Base-by-base conservation (phyloP, 164 flowering plant genomes). In the Houttuynia cordata region DNA sequence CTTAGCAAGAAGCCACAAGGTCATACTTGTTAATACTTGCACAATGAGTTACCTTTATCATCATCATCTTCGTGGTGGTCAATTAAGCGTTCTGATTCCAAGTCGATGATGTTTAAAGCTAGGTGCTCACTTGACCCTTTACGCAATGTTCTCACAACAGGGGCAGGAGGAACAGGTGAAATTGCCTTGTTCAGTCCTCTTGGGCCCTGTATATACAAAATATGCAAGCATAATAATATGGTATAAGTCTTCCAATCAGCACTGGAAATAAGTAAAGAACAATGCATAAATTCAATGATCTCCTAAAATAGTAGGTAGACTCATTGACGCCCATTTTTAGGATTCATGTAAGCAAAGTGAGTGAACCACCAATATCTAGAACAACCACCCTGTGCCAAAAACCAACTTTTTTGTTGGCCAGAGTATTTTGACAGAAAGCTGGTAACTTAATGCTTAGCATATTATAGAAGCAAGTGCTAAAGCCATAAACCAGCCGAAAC, bases 111-210 rank as follows among this genome's bases (percentile, higher is more conserved):
- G 57, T 90, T 76, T 17, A 45, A 45, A 51, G 85, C 84, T 60
- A 93, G 90, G 66, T 90, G 94, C 55, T 93, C 99, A 53, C 80
- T 77, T 63, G 97, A 90, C 64, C 94, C 92, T 62, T 93, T 93
- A 45, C 87, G 72, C 82, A 86, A 64, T 21, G 83, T 76, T 71
- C 97, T 76, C 73, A 72, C 76, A 58, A 72, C 75, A 58, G 87
- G 96, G 64, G 91, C 86, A 67, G 93, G 80, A 55, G 84, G 70
- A 4, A 88, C 74, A 18, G 69, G 82, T 58, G 84, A 67, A 45
- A 45, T 10, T 45, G 49, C 14, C 49, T 45, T 45, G 49, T 45
- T 45, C 49, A 12, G 14, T 45, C 81, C 91, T 65, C 77, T 58
- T 47, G 85, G 60, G 51, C 77, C 86, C 98, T 88, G 79, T 69